These are phyloP conservation scores for Termitomyces eurrhizus DNA, from an alignment of 768 basidiomycete species.

Conservation along the genomic window DNA sequence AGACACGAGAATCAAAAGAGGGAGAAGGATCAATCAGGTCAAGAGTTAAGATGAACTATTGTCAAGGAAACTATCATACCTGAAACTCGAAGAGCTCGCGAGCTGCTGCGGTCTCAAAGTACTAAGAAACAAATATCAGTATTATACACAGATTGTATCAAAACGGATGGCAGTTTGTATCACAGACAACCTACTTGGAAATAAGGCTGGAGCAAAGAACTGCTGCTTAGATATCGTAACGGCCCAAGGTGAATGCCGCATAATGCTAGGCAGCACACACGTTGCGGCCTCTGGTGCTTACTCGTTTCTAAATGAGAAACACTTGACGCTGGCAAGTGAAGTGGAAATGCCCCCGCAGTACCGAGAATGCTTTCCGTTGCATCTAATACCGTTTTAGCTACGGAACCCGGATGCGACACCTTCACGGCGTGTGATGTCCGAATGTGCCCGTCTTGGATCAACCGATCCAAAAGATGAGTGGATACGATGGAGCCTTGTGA, in stretches of 20 bases:
- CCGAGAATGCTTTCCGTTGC: slow-evolving; percentile 3
- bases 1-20: not conserved
- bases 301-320: not conserved
- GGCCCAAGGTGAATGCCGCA: slow-evolving; percentile 88
- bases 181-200: slow-evolving; percentile 50
- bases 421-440: slow-evolving; percentile 39
- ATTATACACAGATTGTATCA: not conserved
- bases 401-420: slow-evolving; percentile 22
- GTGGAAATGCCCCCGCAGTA: slow-evolving; percentile 2
- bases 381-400: not conserved
- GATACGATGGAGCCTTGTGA: slow-evolving; percentile 95
- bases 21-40: not conserved
- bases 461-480: slow-evolving; percentile 78
- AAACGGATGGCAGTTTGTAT: not conserved
- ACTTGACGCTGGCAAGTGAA: not conserved
- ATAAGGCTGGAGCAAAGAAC: slow-evolving; percentile 66
- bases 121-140: slow-evolving; percentile 37
- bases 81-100: slow-evolving; percentile 96
- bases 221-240: slow-evolving; percentile 43
- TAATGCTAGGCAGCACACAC: slow-evolving; percentile 70
- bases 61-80: slow-evolving; percentile 34
- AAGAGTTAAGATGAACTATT: not conserved
- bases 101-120: slow-evolving; percentile 83
- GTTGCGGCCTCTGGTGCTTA: slow-evolving; percentile 42
- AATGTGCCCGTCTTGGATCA: slow-evolving; percentile 79